Evolutionary conservation across 139 green algal genomes (phyloP).

Genomic region (Micractinium conductrix): DNA sequence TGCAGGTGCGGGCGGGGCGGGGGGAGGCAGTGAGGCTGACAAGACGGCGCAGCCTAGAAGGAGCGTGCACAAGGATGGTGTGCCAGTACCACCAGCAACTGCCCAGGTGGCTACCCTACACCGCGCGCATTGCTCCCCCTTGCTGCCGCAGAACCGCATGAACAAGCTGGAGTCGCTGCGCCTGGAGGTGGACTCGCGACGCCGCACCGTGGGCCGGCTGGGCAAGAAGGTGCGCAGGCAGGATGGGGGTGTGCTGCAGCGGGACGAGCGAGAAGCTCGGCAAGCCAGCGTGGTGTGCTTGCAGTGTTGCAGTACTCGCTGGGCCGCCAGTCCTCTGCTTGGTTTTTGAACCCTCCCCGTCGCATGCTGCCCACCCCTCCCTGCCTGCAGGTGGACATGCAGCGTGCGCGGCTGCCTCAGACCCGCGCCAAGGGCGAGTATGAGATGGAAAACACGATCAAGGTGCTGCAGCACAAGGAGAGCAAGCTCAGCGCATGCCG

Average conservation of each 20-base stretch:
- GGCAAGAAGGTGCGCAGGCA: constrained; percentile 46
- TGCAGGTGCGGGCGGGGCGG: constrained; percentile 32
- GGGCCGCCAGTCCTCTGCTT: background rate
- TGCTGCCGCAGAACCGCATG: constrained; percentile 70
- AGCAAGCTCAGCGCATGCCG: constrained; percentile 75
- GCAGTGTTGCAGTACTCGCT: too few species aligned
- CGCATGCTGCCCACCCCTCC: background rate
- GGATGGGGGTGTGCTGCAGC: background rate
- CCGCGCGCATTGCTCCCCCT: background rate
- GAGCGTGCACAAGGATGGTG: too few species aligned
- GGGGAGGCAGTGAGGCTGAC: background rate
- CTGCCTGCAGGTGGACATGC: constrained; percentile 50
- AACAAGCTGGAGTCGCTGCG: constrained; percentile 78
- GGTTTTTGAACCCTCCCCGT: background rate
- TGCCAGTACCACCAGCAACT: too few species aligned
- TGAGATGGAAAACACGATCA: constrained; percentile 76
- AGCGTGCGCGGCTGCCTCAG: constrained; percentile 57
- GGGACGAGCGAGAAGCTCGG: background rate
- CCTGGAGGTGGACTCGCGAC: constrained; percentile 86
- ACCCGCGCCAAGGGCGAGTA: constrained; percentile 66
- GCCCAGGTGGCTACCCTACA: too few species aligned
- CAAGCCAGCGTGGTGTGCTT: background rate
- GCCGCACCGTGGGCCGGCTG: constrained; percentile 78
- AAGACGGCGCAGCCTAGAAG: too few species aligned
- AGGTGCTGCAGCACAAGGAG: constrained; percentile 79